Percentiles rank a stretch among this genome's conserved stretches.
These are phyloP conservation scores for Malbranchea zuffiana DNA, from an alignment of 2,329 filamentous ascomycete genomes.

Conservation along the genomic window DNA sequence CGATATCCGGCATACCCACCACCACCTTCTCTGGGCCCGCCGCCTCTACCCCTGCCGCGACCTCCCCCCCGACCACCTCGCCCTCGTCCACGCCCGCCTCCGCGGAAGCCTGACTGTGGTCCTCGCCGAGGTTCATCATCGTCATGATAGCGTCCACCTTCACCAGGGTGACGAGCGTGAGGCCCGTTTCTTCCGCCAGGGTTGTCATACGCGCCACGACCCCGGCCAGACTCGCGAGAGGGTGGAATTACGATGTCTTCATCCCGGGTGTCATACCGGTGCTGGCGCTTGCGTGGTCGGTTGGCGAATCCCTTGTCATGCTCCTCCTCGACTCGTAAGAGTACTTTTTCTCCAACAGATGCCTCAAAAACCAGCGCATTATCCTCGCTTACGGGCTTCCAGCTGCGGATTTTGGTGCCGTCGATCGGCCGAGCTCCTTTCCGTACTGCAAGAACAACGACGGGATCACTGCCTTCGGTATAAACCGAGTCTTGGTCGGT, in stretches of 20 bases:
- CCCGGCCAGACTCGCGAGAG: conserved; percentile 20
- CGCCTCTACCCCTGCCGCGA: conserved; percentile 30
- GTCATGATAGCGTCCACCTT: conserved; percentile 27
- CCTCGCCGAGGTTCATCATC: conserved; percentile 34
- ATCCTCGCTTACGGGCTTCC: conserved; percentile 63
- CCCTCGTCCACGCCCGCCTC: conserved; percentile 28
- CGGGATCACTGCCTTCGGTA: conserved; percentile 66
- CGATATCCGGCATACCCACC: conserved; percentile 41
- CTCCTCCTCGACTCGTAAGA: conserved; percentile 71
- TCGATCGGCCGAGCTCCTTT: conserved; percentile 68
- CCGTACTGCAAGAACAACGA: conserved; percentile 71
- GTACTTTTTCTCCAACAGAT: conserved; percentile 73
- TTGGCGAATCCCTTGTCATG: conserved; percentile 54
- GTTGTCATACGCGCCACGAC: conserved; percentile 16
- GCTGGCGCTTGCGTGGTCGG: conserved; percentile 43
- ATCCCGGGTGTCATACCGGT: conserved; percentile 47
- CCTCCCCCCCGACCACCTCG: conserved; percentile 37
- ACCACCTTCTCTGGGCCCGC: conserved; percentile 38
- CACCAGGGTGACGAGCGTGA: conserved; percentile 20
- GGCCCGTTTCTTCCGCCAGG: conserved; percentile 23
- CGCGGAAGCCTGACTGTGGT: conserved; percentile 13
- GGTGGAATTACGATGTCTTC: conserved; percentile 28
- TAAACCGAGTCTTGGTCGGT: conserved; percentile 57
- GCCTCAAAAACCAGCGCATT: conserved; percentile 69
- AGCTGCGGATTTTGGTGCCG: conserved; percentile 68